Percentiles rank a stretch among this genome's conserved stretches.
These are phyloP conservation scores for Ustilago shanxiensis DNA, from an alignment of 1,284 basidiomycete genomes.

Conservation along the genomic window DNA sequence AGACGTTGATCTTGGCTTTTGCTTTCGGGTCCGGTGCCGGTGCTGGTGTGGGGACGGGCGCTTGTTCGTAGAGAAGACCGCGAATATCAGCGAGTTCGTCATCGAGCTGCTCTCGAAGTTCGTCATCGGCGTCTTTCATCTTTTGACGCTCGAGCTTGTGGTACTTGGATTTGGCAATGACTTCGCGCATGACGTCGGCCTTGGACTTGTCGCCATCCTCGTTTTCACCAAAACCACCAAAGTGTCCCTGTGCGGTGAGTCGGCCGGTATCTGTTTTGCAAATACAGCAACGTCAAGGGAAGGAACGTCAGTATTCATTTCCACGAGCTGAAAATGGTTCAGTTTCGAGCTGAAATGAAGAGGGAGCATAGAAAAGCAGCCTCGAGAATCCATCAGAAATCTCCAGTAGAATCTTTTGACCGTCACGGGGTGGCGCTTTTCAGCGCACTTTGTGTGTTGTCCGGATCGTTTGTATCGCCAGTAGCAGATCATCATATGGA, in stretches of 20 bases:
- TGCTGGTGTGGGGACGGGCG: constrained; percentile 37
- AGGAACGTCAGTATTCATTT: constrained; percentile 12
- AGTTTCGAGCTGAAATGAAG: not conserved
- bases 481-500: constrained; percentile 59
- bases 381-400: constrained; percentile 60
- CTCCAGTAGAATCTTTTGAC: constrained; percentile 69
- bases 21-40: constrained; percentile 28
- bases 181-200: constrained; percentile 96
- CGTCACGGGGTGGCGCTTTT: constrained; percentile 57
- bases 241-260: constrained; percentile 74
- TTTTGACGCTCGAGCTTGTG: constrained; percentile 85
- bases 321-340: not conserved
- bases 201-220: constrained; percentile 75
- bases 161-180: constrained; percentile 94
- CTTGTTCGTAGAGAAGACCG: constrained; percentile 75
- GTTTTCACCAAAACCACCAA: constrained; percentile 83
- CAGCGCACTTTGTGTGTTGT: constrained; percentile 52
- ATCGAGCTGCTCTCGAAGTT: constrained; percentile 88
- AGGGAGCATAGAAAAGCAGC: constrained; percentile 2
- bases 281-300: not conserved
- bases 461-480: constrained; percentile 60
- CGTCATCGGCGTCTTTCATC: constrained; percentile 86
- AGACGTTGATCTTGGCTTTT: constrained; percentile 38
- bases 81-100: constrained; percentile 86
- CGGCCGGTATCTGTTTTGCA: constrained; percentile 39